Evolutionary conservation across 192 early-diverging fungal species (phyloP), one percentile per base, ranked within the genome.

Genomic region (Gonapodya prolifera): DNA sequence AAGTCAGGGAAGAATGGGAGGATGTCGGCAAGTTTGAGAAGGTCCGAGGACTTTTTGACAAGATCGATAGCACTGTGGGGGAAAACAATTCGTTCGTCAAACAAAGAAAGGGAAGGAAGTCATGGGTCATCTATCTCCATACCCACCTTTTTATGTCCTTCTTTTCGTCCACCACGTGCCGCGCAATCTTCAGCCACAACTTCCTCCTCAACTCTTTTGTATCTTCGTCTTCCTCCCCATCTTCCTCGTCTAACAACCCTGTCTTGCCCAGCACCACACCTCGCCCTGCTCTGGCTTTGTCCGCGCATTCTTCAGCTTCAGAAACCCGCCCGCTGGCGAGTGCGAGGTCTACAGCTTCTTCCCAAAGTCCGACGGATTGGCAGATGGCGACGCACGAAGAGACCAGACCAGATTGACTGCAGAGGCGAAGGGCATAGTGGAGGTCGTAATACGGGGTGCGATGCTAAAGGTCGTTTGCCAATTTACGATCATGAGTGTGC

Each of bases 1-100:
- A 98, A 98, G 79, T 98, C 98, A 0, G 96, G 98, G 81, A 99
- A 99, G 80, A 92, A 96, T 0, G 94, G 95, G 76, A 99, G 83
- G 75, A 99, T 93, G 82, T 99, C 95, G 80, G 97, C 96, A n/a
- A n/a, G n/a, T n/a, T n/a, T n/a, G n/a, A n/a, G n/a, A n/a, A n/a
- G n/a, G n/a, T n/a, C n/a, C n/a, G n/a, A n/a, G n/a, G n/a, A n/a
- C n/a, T n/a, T n/a, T n/a, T n/a, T n/a, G n/a, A n/a, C n/a, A n/a
- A n/a, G n/a, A n/a, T n/a, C n/a, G n/a, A n/a, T n/a, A n/a, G n/a
- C n/a, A n/a, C n/a, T n/a, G n/a, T n/a, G n/a, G n/a, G n/a, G n/a
- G n/a, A n/a, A n/a, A n/a, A n/a, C n/a, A n/a, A n/a, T n/a, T n/a
- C n/a, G n/a, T n/a, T n/a, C n/a, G n/a, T n/a, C n/a, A n/a, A n/a